Evolutionary conservation across 2,329 filamentous ascomycete genomes (phyloP), one percentile per base, ranked within the genome.

Genomic region (Myriangium duriaei): DNA sequence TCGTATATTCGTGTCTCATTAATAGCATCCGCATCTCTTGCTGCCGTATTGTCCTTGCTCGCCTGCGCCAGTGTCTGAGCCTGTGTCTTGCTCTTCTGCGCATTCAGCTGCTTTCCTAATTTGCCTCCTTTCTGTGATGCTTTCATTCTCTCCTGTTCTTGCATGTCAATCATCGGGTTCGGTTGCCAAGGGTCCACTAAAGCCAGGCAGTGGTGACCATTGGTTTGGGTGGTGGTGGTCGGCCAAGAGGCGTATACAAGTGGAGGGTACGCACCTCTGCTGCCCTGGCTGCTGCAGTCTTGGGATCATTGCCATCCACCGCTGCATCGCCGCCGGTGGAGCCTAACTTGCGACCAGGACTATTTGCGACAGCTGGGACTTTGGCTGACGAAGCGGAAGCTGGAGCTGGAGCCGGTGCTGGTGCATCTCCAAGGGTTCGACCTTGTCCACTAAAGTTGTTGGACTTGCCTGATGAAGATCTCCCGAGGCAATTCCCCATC

Each of bases 401-500:
- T 57, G 59, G 42, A 43, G 45, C 28, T 2, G 51, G 40, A 52
- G 65, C 47, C 55, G 67, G 45, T 43, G 62, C 47, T 6, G 67
- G 58, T 13, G 68, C 64, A 26, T 76, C 67, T 47, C 75, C 79
- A 39, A 93, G 68, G 26, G 76, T 72, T 38, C 83, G 80, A 42
- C 84, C 85, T 34, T 81, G 78, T 38, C 74, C 72, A 37, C 74
- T 62, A 64, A 86, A 91, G 58, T 74, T 67, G 49, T 81, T 76
- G 19, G 74, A 64, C 70, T 58, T 57, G 32, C 29, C 11, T 45
- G 21, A 26, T 7, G 21, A 26, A 7, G 21, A 26, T 45, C 84
- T 86, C 56, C 84, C 82, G 65, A 83, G 94, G 61, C 85, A 71
- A 58, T 85, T 88, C 42, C 87, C 87, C 87, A 95, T 94, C 47